Percentiles rank a stretch among this genome's conserved stretches.
phyloP scores from a whole-genome alignment of 2,329 filamentous ascomycete genomes.

The Lachnellula willkommii region DNA sequence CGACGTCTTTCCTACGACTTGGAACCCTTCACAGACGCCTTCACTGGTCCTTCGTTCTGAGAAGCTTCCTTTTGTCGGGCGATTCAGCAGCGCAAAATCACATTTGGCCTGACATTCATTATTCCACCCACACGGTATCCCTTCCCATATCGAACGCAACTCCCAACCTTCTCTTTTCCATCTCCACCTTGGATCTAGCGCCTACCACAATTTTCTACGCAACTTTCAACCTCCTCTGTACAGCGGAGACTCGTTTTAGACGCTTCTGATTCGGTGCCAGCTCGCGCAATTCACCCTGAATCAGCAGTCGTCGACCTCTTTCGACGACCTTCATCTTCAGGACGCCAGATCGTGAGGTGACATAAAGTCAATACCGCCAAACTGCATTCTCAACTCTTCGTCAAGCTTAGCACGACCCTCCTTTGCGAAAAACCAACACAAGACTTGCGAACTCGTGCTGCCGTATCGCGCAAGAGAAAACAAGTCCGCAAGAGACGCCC shows the following conservation, averaged over 20 bases:
- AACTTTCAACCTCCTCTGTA: neutral
- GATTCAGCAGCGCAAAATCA: slow-evolving; percentile 22
- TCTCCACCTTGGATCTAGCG: neutral
- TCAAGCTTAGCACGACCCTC: slow-evolving; percentile 47
- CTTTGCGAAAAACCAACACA: slow-evolving; percentile 35
- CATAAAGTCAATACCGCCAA: slow-evolving; percentile 45
- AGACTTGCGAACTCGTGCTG: slow-evolving; percentile 26
- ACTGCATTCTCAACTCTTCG: slow-evolving; percentile 67
- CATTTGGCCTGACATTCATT: slow-evolving; percentile 1
- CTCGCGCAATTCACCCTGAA: neutral
- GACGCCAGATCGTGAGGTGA: slow-evolving; percentile 1
- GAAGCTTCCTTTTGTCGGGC: slow-evolving; percentile 34
- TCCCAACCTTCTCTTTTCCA: neutral
- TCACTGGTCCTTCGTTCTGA: slow-evolving; percentile 47
- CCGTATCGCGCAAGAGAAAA: slow-evolving; percentile 30
- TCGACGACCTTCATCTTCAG: slow-evolving; percentile 12
- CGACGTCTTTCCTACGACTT: slow-evolving; percentile 33
- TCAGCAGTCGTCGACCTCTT: slow-evolving; percentile 13
- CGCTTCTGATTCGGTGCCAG: neutral
- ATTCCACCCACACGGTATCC: too few species aligned
- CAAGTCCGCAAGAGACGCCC: slow-evolving; percentile 34
- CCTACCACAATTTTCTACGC: neutral
- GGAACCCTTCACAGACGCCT: slow-evolving; percentile 50
- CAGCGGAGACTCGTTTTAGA: neutral
- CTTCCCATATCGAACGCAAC: neutral